phyloP scores from a whole-genome alignment of 2,329 filamentous ascomycete genomes.

The Aspergillus piperis region DNA sequence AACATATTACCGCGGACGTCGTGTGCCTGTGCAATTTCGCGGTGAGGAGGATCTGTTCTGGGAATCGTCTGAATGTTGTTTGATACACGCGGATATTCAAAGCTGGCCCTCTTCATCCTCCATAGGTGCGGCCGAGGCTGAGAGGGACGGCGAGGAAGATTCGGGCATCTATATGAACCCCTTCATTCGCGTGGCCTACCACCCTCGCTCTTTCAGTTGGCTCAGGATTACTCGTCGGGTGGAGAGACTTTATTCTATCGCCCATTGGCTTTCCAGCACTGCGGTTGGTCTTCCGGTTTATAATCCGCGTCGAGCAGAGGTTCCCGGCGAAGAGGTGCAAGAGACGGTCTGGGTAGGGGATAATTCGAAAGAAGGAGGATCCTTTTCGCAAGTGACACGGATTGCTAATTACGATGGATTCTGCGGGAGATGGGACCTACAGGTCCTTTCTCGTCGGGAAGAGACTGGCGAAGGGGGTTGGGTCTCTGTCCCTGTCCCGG shows the following conservation, averaged over 20 bases:
- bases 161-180: conserved; percentile 72
- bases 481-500: background rate
- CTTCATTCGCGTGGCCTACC: conserved; percentile 70
- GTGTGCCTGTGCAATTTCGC: conserved; percentile 55
- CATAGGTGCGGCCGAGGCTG: no score
- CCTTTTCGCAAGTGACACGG: conserved; percentile 32
- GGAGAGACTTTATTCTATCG: conserved; percentile 62
- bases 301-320: conserved; percentile 62
- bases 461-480: background rate
- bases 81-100: conserved; percentile 53
- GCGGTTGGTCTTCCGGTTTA: conserved; percentile 56
- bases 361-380: conserved; percentile 23
- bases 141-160: conserved; percentile 30
- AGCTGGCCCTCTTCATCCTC: conserved; percentile 26
- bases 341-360: conserved; percentile 37
- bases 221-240: conserved; percentile 62
- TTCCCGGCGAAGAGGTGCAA: conserved; percentile 53
- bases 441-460: background rate
- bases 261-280: conserved; percentile 61
- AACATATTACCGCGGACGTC: conserved; percentile 2
- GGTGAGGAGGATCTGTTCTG: conserved; percentile 60
- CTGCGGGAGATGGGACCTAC: conserved; percentile 17
- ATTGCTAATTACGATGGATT: conserved; percentile 39
- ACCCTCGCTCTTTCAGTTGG: conserved; percentile 57
- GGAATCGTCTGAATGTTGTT: conserved; percentile 66